Base-by-base conservation (phyloP, 106 monocot species). In the Posidonia australis region DNA sequence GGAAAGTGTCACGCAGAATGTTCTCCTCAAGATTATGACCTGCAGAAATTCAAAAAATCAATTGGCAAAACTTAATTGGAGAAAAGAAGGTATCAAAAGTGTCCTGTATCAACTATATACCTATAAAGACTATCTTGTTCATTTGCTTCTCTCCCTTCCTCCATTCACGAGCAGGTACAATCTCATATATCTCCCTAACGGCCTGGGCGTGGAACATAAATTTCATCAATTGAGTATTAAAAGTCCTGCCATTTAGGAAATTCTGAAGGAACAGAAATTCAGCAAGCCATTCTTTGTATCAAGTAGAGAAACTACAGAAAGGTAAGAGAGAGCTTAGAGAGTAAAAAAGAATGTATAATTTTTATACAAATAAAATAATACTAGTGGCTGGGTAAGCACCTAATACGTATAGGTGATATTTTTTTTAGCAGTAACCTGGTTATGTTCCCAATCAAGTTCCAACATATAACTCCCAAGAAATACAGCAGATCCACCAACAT, bases 81-180 rank as follows among this genome's bases (percentile, higher is more conserved):
- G 6, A 2, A 54, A 18, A n/a, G 45, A 27, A 59, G 22, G n/a
- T 22, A 53, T 51, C 3, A 64, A 43, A 26, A 44, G 43, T 43
- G n/a, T 44, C 5, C 11, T 9, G 28, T 1, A 28, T 58, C 10
- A 36, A 3, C 2, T 17, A 12, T 4, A 29, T 27, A 57, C 69
- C 69, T 69, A 69, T 59, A n/a, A 69, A 59, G 5, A 69, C 69
- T 58, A 69, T 69, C 46, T 69, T 69, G 69, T 45, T 69, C 46
- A 59, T 47, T 46, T 44, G 36, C 17, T 59, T 69, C 58, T 69
- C 69, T 58, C 44, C 46, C 22, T 25, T 3, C 28, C 46, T 23
- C 69, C 69, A 69, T 58, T 58, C 16, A 23, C 69, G 69, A 58
- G 46, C 9, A 46, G 69, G 69, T 58, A 69, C 69, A 58, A 69